Evolutionary conservation across 177 flowering plant genomes (phyloP).

Genomic region (Vitis hybrid): DNA sequence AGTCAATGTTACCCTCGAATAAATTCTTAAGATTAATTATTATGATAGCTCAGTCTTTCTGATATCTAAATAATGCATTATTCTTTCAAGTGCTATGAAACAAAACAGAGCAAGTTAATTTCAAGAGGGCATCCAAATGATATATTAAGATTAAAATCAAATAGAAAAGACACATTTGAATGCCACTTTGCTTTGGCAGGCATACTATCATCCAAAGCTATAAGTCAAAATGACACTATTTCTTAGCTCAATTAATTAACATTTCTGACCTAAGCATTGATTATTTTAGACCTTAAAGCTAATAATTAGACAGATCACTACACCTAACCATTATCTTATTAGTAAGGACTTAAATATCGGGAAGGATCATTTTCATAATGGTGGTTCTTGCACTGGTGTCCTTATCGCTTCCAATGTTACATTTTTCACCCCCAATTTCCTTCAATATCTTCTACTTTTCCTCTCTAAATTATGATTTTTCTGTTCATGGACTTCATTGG

Average conservation of each 20-base stretch:
- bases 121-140: too few relatives aligned
- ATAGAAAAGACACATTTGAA: not conserved
- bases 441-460: not conserved
- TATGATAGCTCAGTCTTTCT: not conserved
- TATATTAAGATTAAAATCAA: not conserved
- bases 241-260: not conserved
- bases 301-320: constrained; percentile 4
- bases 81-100: too few relatives aligned
- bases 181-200: not conserved
- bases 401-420: not conserved
- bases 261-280: not conserved
- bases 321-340: constrained; percentile 25
- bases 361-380: not conserved
- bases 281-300: constrained; percentile 1
- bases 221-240: too few relatives aligned
- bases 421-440: not conserved
- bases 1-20: not conserved
- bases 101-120: too few relatives aligned
- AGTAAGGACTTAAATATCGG: not conserved
- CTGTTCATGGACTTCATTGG: not conserved
- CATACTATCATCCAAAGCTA: not conserved
- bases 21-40: not conserved
- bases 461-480: not conserved
- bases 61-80: too few relatives aligned
- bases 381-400: constrained; percentile 6